These are phyloP conservation scores for Paraleonurus japonicus DNA, from an alignment of 257 asterid species.

Conservation along the genomic window DNA sequence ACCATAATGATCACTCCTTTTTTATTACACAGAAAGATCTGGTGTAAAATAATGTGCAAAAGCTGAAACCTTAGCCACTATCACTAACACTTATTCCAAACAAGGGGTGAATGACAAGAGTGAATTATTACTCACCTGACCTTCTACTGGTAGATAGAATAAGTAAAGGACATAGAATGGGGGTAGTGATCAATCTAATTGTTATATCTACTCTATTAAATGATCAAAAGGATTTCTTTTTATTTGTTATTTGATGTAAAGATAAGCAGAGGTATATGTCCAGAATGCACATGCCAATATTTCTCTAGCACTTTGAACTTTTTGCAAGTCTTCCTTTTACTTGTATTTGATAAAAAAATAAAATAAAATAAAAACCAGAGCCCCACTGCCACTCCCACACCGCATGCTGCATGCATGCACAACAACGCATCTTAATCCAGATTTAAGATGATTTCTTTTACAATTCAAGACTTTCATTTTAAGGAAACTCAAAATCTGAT, in stretches of 20 bases:
- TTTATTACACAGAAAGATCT: not conserved
- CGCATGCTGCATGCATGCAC: not conserved
- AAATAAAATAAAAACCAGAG: too few species aligned
- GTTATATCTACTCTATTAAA: not conserved
- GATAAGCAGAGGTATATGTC: not conserved
- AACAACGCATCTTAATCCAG: not conserved
- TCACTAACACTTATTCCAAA: not conserved
- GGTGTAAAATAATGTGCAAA: not conserved
- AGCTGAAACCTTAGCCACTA: not conserved
- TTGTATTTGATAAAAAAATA: not conserved
- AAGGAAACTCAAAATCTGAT: not conserved
- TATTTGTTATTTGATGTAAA: not conserved
- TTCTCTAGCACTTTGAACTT: not conserved
- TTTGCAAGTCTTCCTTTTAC: not conserved
- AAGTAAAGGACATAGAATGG: not conserved
- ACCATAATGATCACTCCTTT: not conserved
- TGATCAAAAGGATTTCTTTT: not conserved
- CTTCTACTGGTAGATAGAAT: not conserved
- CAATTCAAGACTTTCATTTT: not conserved
- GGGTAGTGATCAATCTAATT: not conserved
- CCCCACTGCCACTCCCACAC: not conserved
- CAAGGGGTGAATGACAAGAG: not conserved
- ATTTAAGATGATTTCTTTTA: not conserved
- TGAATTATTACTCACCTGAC: not conserved
- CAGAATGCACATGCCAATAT: not conserved